Percentiles rank a stretch among this genome's conserved stretches.
These are phyloP conservation scores for Astrothelium subdiscretum DNA, from an alignment of 495 filamentous ascomycete genomes.

Conservation along the genomic window DNA sequence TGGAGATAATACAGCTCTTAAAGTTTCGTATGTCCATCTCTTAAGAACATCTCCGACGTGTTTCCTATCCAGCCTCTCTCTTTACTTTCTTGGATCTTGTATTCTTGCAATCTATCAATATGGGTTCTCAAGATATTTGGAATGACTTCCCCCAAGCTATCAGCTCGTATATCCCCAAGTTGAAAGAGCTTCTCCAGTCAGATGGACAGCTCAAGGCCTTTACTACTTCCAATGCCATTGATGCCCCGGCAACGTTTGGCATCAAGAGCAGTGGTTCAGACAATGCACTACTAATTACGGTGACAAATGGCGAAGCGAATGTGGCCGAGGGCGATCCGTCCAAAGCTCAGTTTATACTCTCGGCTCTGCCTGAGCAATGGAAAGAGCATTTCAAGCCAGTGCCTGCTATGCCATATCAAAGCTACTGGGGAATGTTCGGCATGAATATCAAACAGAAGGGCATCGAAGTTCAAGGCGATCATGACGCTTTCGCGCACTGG, in stretches of 20 bases:
- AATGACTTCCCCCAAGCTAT: constrained; percentile 14
- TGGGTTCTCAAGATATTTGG: constrained; percentile 7
- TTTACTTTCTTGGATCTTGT: too few species aligned
- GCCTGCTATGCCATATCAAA: constrained; percentile 26
- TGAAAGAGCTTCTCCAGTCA: constrained; percentile 6
- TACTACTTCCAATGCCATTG: constrained; percentile 25
- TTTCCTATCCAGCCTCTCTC: too few species aligned
- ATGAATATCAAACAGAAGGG: constrained; percentile 30
- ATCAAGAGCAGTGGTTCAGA: constrained; percentile 27
- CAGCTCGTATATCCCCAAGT: constrained; percentile 5
- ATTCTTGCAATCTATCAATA: too few species aligned
- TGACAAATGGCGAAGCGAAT: constrained; percentile 15
- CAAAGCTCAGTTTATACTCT: constrained; percentile 18
- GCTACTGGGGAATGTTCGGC: constrained; percentile 31
- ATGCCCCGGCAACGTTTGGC: constrained; percentile 24
- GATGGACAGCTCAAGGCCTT: constrained; percentile 29
- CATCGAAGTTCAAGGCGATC: constrained; percentile 24
- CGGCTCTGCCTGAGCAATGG: constrained; percentile 29
- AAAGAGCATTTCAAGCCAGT: constrained; percentile 27
- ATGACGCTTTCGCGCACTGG: constrained; percentile 21
- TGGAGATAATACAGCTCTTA: not conserved
- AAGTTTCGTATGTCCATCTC: not conserved
- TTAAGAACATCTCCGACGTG: not conserved
- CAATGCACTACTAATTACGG: constrained; percentile 21
- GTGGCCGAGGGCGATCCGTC: constrained; percentile 11